phyloP scores from a whole-genome alignment of 1,139 yeast genomes.

The Diutina pseudorugosa region DNA sequence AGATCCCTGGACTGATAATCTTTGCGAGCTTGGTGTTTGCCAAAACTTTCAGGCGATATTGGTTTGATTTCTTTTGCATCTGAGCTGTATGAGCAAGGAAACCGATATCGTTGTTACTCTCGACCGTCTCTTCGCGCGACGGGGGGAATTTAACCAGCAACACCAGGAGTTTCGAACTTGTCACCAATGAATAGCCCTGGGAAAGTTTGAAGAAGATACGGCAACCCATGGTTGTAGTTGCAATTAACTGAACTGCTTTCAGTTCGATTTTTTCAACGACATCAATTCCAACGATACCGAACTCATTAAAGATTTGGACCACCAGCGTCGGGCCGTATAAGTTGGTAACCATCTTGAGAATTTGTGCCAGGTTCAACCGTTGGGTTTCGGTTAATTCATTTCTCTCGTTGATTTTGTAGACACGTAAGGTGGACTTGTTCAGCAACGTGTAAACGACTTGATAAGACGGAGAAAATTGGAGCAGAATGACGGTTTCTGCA shows the following conservation, averaged over 20 bases:
- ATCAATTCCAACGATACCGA: constrained; percentile 51
- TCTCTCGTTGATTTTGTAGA: constrained; percentile 43
- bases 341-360: constrained; percentile 47
- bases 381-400: constrained; percentile 27
- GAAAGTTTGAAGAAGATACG: constrained; percentile 51
- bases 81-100: constrained; percentile 33
- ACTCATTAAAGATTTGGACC: constrained; percentile 30
- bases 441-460: constrained; percentile 73
- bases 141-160: constrained; percentile 66
- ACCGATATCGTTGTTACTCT: constrained; percentile 37
- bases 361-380: constrained; percentile 32
- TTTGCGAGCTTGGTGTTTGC: constrained; percentile 35
- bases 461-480: constrained; percentile 68
- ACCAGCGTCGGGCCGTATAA: constrained; percentile 34
- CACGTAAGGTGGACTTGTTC: constrained; percentile 70
- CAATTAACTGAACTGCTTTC: constrained; percentile 61
- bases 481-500: constrained; percentile 51
- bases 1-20: constrained; percentile 75
- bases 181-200: constrained; percentile 17
- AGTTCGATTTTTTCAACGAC: constrained; percentile 57
- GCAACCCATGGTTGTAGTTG: constrained; percentile 78
- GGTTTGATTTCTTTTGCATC: constrained; percentile 29
- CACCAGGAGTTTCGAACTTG: constrained; percentile 23
- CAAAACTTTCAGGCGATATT: constrained; percentile 34
- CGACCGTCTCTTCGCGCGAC: constrained; percentile 42